Evolutionary conservation across 73 alveolate genomes (phyloP).

Genomic region (Vitrella brassicaformis): DNA sequence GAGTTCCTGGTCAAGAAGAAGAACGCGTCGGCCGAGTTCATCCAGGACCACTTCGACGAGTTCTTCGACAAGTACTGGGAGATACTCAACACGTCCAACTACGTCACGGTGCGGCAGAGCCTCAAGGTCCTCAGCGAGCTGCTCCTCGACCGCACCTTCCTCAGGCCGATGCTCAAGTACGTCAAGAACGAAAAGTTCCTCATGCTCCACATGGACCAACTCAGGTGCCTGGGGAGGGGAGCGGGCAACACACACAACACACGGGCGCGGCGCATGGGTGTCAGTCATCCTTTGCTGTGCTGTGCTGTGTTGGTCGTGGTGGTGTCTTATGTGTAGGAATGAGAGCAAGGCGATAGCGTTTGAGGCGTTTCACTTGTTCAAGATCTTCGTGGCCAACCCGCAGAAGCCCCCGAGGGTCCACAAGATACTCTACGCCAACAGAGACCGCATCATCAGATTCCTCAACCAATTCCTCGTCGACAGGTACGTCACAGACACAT

Average conservation of each 20-base stretch:
- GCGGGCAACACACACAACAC: too few relatives aligned
- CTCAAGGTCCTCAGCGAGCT: background rate
- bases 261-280: too few relatives aligned
- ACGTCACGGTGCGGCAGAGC: background rate
- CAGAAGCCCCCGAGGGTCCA: conserved; percentile 3
- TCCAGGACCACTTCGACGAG: background rate
- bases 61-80: background rate
- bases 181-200: too few relatives aligned
- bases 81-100: background rate
- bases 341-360: background rate
- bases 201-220: too few relatives aligned
- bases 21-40: background rate
- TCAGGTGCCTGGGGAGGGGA: too few relatives aligned
- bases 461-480: background rate
- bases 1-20: background rate
- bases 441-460: background rate
- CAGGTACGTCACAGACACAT: too few relatives aligned
- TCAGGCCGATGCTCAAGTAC: background rate
- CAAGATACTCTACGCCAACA: conserved; percentile 10
- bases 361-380: conserved; percentile 31
- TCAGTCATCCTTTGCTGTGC: too few relatives aligned
- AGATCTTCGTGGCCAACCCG: conserved; percentile 34
- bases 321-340: background rate
- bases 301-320: background rate
- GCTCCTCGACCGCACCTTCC: background rate